These are phyloP conservation scores for Fusarium bactridioides DNA, from an alignment of 2,329 filamentous ascomycete species.

Conservation along the genomic window DNA sequence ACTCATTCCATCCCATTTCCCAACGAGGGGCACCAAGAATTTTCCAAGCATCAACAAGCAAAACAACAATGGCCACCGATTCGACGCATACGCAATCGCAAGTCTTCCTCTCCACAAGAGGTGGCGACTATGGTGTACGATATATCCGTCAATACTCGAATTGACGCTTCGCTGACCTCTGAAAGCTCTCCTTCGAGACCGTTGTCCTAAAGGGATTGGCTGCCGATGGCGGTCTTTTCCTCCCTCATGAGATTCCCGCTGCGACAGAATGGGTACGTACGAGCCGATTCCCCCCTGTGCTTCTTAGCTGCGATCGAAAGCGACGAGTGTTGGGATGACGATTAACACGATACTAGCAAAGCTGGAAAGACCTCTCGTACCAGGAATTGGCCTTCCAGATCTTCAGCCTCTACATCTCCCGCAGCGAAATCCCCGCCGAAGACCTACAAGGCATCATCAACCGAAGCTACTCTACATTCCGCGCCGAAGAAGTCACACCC, in stretches of 20 bases:
- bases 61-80: slow-evolving; percentile 33
- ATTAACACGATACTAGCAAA: slow-evolving; percentile 52
- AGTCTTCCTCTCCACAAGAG: slow-evolving; percentile 40
- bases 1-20: slow-evolving; percentile 10
- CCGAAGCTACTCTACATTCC: slow-evolving; percentile 89
- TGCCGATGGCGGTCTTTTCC: slow-evolving; percentile 83
- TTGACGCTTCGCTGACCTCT: slow-evolving; percentile 3
- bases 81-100: slow-evolving; percentile 39
- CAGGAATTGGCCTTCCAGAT: slow-evolving; percentile 84
- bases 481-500: slow-evolving; percentile 77
- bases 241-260: slow-evolving; percentile 79
- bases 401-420: slow-evolving; percentile 86
- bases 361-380: slow-evolving; percentile 82
- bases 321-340: background rate
- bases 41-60: slow-evolving; percentile 22
- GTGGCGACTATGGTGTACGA: slow-evolving; percentile 40
- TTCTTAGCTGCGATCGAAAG: background rate
- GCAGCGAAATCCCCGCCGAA: slow-evolving; percentile 50
- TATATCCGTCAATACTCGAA: rapidly evolving
- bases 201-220: slow-evolving; percentile 88
- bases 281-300: background rate
- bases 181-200: slow-evolving; percentile 82
- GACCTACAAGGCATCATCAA: slow-evolving; percentile 84
- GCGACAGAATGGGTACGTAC: slow-evolving; percentile 63
- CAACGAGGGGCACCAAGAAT: slow-evolving; percentile 31